phyloP scores from a whole-genome alignment of 2,329 filamentous ascomycete genomes.

The Drechslera avenae region DNA sequence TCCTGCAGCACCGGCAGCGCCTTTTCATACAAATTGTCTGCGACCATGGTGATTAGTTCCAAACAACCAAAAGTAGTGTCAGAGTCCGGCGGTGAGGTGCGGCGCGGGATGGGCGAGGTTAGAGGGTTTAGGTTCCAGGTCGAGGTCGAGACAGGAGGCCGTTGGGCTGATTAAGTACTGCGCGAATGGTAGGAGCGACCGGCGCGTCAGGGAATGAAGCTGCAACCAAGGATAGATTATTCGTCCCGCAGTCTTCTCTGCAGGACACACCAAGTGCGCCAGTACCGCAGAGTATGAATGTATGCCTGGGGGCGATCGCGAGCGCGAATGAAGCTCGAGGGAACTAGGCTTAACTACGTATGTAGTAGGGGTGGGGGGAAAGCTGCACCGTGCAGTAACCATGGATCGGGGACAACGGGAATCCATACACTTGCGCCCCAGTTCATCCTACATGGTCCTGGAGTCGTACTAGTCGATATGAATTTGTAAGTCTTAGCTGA shows the following conservation, averaged over 20 bases:
- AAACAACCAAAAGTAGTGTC: slow-evolving; percentile 6
- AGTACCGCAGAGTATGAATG: slow-evolving; percentile 23
- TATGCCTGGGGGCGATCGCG: slow-evolving; percentile 22
- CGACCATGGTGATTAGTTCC: slow-evolving; percentile 69
- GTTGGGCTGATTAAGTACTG: slow-evolving; percentile 31
- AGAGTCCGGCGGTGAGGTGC: slow-evolving; percentile 8
- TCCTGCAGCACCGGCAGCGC: slow-evolving; percentile 89
- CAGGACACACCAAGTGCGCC: slow-evolving; percentile 20
- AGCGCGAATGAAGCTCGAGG: slow-evolving; percentile 30
- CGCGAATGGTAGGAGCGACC: slow-evolving; percentile 23
- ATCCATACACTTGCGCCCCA: slow-evolving; percentile 10
- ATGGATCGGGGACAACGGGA: slow-evolving; percentile 10
- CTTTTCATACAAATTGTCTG: slow-evolving; percentile 89
- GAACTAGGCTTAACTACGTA: slow-evolving; percentile 23
- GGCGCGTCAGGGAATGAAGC: slow-evolving; percentile 29
- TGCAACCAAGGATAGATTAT: slow-evolving; percentile 22
- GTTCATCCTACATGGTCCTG: slow-evolving; percentile 11
- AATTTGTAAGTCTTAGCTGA: slow-evolving; percentile 3
- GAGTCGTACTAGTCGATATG: not conserved
- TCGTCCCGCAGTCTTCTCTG: slow-evolving; percentile 27
- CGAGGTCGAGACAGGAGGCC: slow-evolving; percentile 19
- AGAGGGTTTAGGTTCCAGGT: slow-evolving; percentile 3
- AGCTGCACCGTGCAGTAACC: slow-evolving; percentile 18
- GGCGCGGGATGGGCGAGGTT: slow-evolving; percentile 4
- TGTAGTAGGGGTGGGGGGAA: slow-evolving; percentile 17